Base-by-base conservation (phyloP, 768 basidiomycete species). In the Panaeolus papilionaceus region DNA sequence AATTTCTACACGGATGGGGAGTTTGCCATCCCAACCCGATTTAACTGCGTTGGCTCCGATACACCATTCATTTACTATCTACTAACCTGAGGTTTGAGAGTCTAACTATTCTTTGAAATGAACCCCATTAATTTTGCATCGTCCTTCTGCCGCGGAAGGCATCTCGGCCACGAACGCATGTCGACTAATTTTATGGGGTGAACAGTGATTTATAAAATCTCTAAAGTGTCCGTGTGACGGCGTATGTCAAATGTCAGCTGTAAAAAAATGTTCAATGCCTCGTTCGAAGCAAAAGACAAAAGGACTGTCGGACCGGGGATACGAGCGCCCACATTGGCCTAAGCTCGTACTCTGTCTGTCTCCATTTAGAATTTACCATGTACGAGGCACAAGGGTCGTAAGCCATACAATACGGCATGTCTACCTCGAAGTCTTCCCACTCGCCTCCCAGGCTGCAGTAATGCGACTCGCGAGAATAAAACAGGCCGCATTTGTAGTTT, bases 301-400 rank as follows among this genome's bases (percentile, higher is more conserved):
- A 51, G 26, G 12, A 51, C 20, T 44, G 42, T 51, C 47, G 47
- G 47, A 23, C 47, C 47, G 47, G 47, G 47, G n/a, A 20, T 26
- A 26, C 26, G 47, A 51, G 26, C 47, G 47, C 47, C 47, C 47
- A 51, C 47, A 51, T 51, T 20, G 10, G 23, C 10, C 20, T 9
- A 9, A 9, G 18, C 1, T 23, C n/a, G 26, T 4, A 51, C 47
- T 23, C 23, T 42, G 10, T 10, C 42, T 9, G 18, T 20, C 47
- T 51, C 47, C 47, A 51, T 51, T 51, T 51, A 51, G 47, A 23
- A 51, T 11, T 23, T 23, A 51, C 47, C 26, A 51, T 51, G 47
- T 20, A 23, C 8, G 20, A 26, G 47, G 26, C n/a, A 51, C 47
- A 51, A 51, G 47, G 20, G 47, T 51, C 47, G 16, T 44, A 18